phyloP scores from a whole-genome alignment of 345 rosid species.

The Salix viminalis region DNA sequence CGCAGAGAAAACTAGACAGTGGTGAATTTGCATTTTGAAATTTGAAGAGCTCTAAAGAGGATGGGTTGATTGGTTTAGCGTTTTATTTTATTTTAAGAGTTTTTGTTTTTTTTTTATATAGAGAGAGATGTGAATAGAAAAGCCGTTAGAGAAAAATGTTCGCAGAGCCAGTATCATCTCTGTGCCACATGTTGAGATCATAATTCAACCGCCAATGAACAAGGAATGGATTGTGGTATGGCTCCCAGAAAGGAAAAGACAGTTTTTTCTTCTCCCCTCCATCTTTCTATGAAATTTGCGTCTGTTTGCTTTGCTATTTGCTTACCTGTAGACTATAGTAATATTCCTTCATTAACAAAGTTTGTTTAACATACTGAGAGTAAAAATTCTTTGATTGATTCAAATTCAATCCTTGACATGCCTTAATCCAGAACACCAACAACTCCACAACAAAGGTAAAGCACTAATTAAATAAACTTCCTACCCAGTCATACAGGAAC shows the following conservation, averaged over 20 bases:
- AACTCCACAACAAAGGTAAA: neutral
- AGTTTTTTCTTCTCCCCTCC: constrained; percentile 15
- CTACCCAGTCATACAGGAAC: neutral
- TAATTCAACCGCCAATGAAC: constrained; percentile 16
- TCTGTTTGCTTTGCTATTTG: constrained; percentile 23
- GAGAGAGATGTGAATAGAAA: constrained; percentile 42
- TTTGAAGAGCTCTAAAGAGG: constrained; percentile 10
- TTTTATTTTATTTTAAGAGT: constrained; percentile 21
- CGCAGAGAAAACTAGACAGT: constrained; percentile 23
- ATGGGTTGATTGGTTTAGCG: constrained; percentile 37
- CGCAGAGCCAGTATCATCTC: constrained; percentile 23
- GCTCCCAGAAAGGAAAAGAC: constrained; percentile 19
- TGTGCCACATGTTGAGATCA: constrained; percentile 33
- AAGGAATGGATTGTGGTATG: constrained; percentile 19
- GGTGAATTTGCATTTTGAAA: constrained; percentile 16
- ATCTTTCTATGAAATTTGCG: constrained; percentile 8
- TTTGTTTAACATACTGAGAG: neutral
- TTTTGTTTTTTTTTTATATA: constrained; percentile 5
- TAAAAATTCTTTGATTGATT: constrained; percentile 16
- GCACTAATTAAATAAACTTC: neutral
- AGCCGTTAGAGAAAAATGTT: constrained; percentile 22
- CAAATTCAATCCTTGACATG: constrained; percentile 10
- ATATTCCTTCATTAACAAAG: constrained; percentile 32
- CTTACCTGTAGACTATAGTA: constrained; percentile 18
- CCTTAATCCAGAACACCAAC: neutral